These are phyloP conservation scores for Arabidopsis thaliana DNA, from an alignment of 345 rosid species.

Conservation along the genomic window TAIR10.1 NC_003070.9:22672501-22673000, in stretches of 20 bases:
- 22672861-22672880: background rate
- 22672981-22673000: too few relatives aligned
- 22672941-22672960: too few relatives aligned
- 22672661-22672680: too few relatives aligned
- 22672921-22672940: too few relatives aligned
- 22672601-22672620: background rate
- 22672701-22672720: too few relatives aligned
- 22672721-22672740: too few relatives aligned
- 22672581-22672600: background rate
- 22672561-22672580: background rate
- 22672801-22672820: background rate
- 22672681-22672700: too few relatives aligned
- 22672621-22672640: background rate
- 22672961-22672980: too few relatives aligned
- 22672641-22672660: background rate
- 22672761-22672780: too few relatives aligned
- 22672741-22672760: too few relatives aligned
- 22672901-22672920: too few relatives aligned
- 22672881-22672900: too few relatives aligned
- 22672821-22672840: background rate
- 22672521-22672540: conserved; percentile 1
- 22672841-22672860: background rate
- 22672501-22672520: background rate
- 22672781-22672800: background rate
- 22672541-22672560: background rate